Conservation (phyloP, 1,284 basidiomycete genomes). For the Boletellus dicymbophilus region DNA sequence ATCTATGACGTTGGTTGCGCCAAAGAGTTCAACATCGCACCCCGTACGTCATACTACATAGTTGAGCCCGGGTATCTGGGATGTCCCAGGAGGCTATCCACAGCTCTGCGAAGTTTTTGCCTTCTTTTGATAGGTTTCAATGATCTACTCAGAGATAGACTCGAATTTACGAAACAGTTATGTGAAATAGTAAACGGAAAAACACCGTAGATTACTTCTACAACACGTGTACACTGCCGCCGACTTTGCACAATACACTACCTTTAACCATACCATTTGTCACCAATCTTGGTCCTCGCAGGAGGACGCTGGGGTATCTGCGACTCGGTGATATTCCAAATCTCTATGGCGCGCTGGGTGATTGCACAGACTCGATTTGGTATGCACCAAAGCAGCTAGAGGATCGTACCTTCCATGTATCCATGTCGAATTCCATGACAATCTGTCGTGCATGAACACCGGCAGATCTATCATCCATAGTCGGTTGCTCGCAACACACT, state of each 20-base stretch:
- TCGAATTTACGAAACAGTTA: no score
- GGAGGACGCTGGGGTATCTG: conserved; percentile 67
- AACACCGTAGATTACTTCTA: conserved; percentile 26
- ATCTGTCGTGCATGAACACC: conserved; percentile 78
- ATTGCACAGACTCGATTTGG: conserved; percentile 1
- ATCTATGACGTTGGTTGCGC: conserved; percentile 50
- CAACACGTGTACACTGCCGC: conserved; percentile 10
- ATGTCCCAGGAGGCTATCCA: conserved; percentile 2
- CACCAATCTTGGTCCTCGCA: conserved; percentile 53
- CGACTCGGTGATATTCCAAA: conserved; percentile 73
- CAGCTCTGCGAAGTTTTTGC: no score
- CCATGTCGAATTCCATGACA: conserved; percentile 85
- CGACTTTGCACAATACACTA: background rate
- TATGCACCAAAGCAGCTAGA: background rate
- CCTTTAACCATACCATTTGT: conserved; percentile 68
- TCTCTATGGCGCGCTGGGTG: conserved; percentile 72
- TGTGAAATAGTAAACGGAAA: background rate
- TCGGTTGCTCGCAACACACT: conserved; percentile 69
- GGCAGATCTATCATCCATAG: conserved; percentile 59
- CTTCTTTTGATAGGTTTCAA: no score
- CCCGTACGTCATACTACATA: conserved; percentile 49
- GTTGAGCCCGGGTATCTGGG: background rate
- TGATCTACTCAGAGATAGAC: no score
- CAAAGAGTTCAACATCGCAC: conserved; percentile 58
- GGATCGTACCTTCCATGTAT: conserved; percentile 71